Percentiles rank a stretch among this genome's conserved stretches.
These are phyloP conservation scores for Magnusiomyces paraingens DNA, from an alignment of 1,139 yeast species.

Conservation along the genomic window DNA sequence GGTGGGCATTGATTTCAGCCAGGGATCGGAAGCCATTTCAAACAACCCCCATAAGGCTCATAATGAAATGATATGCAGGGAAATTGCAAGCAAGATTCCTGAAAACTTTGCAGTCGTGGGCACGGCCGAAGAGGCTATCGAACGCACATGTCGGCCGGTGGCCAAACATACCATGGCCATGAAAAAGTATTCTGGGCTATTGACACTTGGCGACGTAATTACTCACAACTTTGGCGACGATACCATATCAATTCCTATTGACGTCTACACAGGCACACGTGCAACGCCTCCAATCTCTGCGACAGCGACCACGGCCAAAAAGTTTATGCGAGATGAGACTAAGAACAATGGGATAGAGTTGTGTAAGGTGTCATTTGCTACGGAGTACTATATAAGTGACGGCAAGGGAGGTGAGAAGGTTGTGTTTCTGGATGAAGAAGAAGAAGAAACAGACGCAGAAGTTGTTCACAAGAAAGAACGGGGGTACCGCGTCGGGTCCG, in stretches of 20 bases:
- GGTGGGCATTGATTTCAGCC: conserved; percentile 34
- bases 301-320: conserved; percentile 24
- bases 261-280: conserved; percentile 60
- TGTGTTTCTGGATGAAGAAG: conserved; percentile 16
- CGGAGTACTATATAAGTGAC: conserved; percentile 9
- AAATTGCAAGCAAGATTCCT: conserved; percentile 19
- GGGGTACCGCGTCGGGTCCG: conserved; percentile 68
- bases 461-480: conserved; percentile 12
- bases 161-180: conserved; percentile 39
- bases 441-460: not conserved
- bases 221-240: conserved; percentile 20
- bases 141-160: conserved; percentile 20
- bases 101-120: not conserved
- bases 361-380: conserved; percentile 1
- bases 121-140: conserved; percentile 4
- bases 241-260: conserved; percentile 38
- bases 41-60: conserved; percentile 1
- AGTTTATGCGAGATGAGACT: conserved; percentile 18
- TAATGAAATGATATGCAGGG: conserved; percentile 24
- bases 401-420: conserved; percentile 20
- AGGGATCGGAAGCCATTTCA: not conserved
- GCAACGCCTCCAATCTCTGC: conserved; percentile 39
- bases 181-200: conserved; percentile 35
- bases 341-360: conserved; percentile 25
- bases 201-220: conserved; percentile 37